Evolutionary conservation across 1,284 basidiomycete species (phyloP).

Genomic region (Phellopilus nigrolimitatus): DNA sequence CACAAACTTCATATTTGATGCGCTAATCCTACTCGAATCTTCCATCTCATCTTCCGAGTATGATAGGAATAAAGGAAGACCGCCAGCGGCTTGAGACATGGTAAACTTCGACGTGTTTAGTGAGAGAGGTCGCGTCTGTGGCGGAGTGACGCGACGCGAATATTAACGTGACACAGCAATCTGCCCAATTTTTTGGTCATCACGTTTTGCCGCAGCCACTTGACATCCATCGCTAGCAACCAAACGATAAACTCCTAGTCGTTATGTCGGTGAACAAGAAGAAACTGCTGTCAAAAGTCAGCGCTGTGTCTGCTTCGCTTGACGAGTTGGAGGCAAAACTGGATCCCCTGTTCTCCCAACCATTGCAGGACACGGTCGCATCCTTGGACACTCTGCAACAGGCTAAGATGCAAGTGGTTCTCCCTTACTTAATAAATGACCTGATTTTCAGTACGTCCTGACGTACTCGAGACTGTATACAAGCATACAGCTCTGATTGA

Average conservation of each 20-base stretch:
- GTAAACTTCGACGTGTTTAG: neutral
- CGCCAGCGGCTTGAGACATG: slow-evolving; percentile 1
- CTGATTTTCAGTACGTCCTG: slow-evolving; percentile 65
- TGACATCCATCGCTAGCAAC: neutral
- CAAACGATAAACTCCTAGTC: neutral
- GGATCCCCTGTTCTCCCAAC: slow-evolving; percentile 56
- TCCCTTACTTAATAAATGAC: slow-evolving; percentile 79
- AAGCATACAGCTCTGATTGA: neutral
- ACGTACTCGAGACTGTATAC: slow-evolving; percentile 7
- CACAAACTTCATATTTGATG: neutral
- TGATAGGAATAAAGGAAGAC: slow-evolving; percentile 33
- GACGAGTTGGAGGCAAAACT: slow-evolving; percentile 62
- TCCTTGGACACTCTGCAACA: slow-evolving; percentile 69
- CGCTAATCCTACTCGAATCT: neutral
- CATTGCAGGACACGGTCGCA: slow-evolving; percentile 60
- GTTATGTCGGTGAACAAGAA: slow-evolving; percentile 52
- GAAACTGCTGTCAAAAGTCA: slow-evolving; percentile 51
- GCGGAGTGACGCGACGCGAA: neutral
- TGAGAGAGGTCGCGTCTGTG: neutral
- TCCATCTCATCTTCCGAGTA: slow-evolving; percentile 33
- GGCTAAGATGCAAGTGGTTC: slow-evolving; percentile 67
- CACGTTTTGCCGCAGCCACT: neutral
- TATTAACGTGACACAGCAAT: neutral
- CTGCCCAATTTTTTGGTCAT: neutral
- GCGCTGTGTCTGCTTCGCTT: slow-evolving; percentile 49